A percentile compares a stretch with the other conserved stretches of the same genome.
phyloP scores from a whole-genome alignment of 257 asterid genomes.

The Plectranthus barbatus region DNA sequence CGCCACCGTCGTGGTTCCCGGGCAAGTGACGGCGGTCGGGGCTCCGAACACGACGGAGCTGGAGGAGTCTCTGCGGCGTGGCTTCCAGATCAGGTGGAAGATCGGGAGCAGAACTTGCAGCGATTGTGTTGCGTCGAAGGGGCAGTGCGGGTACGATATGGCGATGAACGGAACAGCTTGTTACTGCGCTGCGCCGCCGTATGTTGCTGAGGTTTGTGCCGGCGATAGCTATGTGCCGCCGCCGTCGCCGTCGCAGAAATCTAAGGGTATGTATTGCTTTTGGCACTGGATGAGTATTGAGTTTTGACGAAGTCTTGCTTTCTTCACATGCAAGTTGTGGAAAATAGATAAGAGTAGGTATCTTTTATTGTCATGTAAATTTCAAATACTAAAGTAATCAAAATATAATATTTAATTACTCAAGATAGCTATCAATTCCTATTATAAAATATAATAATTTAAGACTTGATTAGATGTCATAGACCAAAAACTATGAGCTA shows the following conservation, averaged over 20 bases:
- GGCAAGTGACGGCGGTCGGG: background rate
- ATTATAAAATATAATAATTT: no score
- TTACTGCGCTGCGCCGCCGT: slow-evolving; percentile 42
- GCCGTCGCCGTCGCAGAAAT: background rate
- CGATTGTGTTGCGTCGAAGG: slow-evolving; percentile 35
- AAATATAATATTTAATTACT: no score
- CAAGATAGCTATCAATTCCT: no score
- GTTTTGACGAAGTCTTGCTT: no score
- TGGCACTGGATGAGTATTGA: no score
- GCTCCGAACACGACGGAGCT: slow-evolving; percentile 12
- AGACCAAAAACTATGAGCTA: no score
- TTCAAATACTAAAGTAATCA: no score
- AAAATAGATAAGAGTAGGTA: no score
- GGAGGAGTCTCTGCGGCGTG: slow-evolving; percentile 26
- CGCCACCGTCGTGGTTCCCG: slow-evolving; percentile 40
- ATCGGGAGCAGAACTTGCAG: slow-evolving; percentile 29
- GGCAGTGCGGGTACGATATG: slow-evolving; percentile 48
- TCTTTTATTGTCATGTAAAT: no score
- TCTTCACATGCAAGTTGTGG: no score
- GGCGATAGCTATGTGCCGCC: background rate
- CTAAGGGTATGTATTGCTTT: slow-evolving; percentile 6
- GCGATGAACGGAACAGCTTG: slow-evolving; percentile 29
- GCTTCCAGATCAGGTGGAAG: slow-evolving; percentile 50
- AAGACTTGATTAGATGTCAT: no score
- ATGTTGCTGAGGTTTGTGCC: slow-evolving; percentile 24